Conservation (phyloP, 192 early-diverging fungal species). For the Haplosporangium gracile region DNA sequence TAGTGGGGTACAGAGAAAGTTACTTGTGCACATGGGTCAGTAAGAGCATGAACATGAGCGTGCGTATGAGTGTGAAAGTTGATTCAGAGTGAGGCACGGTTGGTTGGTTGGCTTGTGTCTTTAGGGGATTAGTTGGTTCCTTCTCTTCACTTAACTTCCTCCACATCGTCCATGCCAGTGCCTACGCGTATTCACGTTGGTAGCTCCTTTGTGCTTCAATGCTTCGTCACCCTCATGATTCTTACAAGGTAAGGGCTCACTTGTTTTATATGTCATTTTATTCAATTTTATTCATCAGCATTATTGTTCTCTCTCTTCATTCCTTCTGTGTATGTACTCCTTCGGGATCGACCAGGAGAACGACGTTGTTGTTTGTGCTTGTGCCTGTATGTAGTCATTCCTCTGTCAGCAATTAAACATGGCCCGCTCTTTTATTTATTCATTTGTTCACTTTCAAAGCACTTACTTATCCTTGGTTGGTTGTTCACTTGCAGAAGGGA, state of each 20-base stretch:
- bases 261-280: neutral
- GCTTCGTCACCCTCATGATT: slow-evolving; percentile 8
- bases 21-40: no score
- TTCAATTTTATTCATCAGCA: slow-evolving; percentile 4
- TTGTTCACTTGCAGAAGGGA: no score
- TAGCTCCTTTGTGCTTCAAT: neutral
- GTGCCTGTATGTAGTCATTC: neutral
- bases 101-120: no score
- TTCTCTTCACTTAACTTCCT: neutral
- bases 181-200: neutral
- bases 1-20: no score
- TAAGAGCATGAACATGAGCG: no score
- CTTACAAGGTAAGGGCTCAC: neutral
- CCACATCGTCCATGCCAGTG: neutral
- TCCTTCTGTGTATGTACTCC: neutral
- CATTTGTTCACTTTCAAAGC: neutral
- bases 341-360: neutral
- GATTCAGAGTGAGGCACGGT: no score
- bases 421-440: slow-evolving; percentile 3
- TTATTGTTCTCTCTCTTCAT: slow-evolving; percentile 1
- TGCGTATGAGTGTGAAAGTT: no score
- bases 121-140: no score
- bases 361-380: neutral
- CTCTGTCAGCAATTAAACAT: slow-evolving; percentile 1
- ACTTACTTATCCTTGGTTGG: no score